Evolutionary conservation across 2,329 filamentous ascomycete species (phyloP).

Genomic region (Raffaelea albimanens): DNA sequence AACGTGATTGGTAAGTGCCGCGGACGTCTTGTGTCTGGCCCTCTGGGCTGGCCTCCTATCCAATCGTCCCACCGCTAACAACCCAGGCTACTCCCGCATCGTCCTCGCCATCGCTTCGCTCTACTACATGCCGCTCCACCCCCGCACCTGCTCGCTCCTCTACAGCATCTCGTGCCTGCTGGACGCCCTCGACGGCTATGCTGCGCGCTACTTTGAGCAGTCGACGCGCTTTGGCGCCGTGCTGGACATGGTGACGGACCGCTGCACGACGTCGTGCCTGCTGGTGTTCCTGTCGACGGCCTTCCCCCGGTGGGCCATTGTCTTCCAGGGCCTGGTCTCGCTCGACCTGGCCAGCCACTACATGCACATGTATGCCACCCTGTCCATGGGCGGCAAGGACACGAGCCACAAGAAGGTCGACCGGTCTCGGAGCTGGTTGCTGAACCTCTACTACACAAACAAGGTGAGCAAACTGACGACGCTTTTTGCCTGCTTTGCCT

Average conservation of each 20-base stretch:
- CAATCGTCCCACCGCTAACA: not conserved
- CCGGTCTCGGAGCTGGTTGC: slow-evolving; percentile 73
- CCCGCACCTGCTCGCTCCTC: slow-evolving; percentile 83
- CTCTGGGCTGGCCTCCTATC: not conserved
- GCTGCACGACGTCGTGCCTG: slow-evolving; percentile 90
- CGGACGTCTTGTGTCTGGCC: not conserved
- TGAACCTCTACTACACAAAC: slow-evolving; percentile 96
- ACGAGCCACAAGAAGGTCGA: slow-evolving; percentile 92
- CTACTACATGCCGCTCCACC: slow-evolving; percentile 98
- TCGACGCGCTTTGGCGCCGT: slow-evolving; percentile 94
- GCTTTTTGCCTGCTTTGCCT: not conserved
- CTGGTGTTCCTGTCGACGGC: slow-evolving; percentile 91
- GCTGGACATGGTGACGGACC: slow-evolving; percentile 97
- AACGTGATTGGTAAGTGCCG: slow-evolving; percentile 61
- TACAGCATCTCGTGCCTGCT: slow-evolving; percentile 93
- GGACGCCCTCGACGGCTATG: slow-evolving; percentile 88
- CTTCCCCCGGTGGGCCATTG: slow-evolving; percentile 85
- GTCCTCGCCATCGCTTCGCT: slow-evolving; percentile 80
- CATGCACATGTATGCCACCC: slow-evolving; percentile 96
- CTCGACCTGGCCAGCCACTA: slow-evolving; percentile 94
- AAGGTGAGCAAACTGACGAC: no score
- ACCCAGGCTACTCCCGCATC: slow-evolving; percentile 64
- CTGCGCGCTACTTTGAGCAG: slow-evolving; percentile 82
- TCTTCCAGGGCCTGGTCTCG: slow-evolving; percentile 90
- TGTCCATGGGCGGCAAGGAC: slow-evolving; percentile 73